Base-by-base conservation (phyloP, 2,329 filamentous ascomycete species). In the Fusarium ramigenum region DNA sequence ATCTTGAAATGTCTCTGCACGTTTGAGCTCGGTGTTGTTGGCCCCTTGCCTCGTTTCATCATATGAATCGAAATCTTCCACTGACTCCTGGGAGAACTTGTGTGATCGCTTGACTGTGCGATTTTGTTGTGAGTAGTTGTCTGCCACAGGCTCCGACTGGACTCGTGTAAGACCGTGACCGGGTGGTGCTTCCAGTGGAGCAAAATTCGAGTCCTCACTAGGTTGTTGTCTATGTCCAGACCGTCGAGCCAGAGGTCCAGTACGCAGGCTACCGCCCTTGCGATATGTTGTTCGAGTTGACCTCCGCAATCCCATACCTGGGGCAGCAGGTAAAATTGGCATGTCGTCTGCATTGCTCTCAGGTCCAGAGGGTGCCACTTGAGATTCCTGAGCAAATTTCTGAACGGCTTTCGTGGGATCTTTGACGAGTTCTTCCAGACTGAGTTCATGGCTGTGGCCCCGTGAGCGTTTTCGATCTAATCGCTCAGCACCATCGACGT, bases 281-380 rank as follows among this genome's bases (percentile, higher is more conserved):
- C 95, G 88, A 81, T 98, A 98, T 32, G 93, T 96, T 9, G 96
- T 99, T 61, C 94, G 90, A 25, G 95, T 99, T 18, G 96, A 98
- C 70, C 96, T 90, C 76, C 96, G 92, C 54, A 99, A 84, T 37
- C 94, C 93, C 81, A 92, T 91, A 7, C 94, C 94, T 3, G 91
- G 91, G 25, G 92, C 91, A 64, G 92, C 89, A 3, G 95, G 93
- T 46, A 98, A 84, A 72, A 98, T 97, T 11, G 95, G 95, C 84
- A 93, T 92, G 79, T 98, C 96, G 44, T 94, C 93, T 75, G 78
- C 75, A 79, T 82, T 75, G 78, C 82, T 73, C 77, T 87, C 82
- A 59, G 84, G 78, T 76, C 83, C 79, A 72, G 81, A 78, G 63
- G 85, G 79, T 77, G 85, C 80, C 70, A 85, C 78, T 66, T 87